These are phyloP conservation scores for Hypomyces perniciosus DNA, from an alignment of 2,329 filamentous ascomycete genomes.

Conservation along the genomic window DNA sequence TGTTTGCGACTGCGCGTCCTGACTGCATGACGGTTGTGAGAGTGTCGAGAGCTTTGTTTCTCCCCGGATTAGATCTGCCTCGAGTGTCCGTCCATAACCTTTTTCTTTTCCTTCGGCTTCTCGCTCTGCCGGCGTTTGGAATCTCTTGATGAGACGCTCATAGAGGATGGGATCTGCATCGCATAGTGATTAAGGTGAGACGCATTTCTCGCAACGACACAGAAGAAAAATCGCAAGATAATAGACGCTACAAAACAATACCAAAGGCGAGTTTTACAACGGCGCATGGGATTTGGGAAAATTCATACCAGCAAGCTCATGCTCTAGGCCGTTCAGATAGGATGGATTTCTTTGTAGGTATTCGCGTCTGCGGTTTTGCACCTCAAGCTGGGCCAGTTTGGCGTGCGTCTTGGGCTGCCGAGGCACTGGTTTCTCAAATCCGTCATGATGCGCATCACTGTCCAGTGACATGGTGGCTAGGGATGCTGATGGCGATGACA, in stretches of 20 bases:
- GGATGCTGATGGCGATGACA: background rate
- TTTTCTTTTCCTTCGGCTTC: slow-evolving; percentile 66
- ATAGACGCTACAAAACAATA: background rate
- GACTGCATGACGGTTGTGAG: slow-evolving; percentile 29
- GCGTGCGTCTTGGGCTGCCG: slow-evolving; percentile 38
- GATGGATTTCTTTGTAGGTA: slow-evolving; percentile 67
- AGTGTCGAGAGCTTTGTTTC: slow-evolving; percentile 65
- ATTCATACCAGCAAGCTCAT: slow-evolving; percentile 46
- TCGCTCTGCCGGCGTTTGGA: slow-evolving; percentile 67
- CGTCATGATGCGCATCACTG: background rate
- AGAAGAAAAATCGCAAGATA: too few species aligned
- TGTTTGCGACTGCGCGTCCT: background rate
- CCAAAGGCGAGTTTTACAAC: background rate
- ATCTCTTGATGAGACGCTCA: slow-evolving; percentile 70
- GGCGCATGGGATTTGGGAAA: background rate
- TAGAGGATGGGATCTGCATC: slow-evolving; percentile 68
- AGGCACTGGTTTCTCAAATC: slow-evolving; percentile 35
- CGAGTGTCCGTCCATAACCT: slow-evolving; percentile 72
- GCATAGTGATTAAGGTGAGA: background rate
- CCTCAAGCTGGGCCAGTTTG: slow-evolving; percentile 42
- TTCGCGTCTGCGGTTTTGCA: slow-evolving; percentile 71
- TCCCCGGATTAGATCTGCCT: slow-evolving; percentile 69
- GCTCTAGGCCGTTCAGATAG: slow-evolving; percentile 58
- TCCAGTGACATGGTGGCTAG: background rate
- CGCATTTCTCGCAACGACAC: background rate